Evolutionary conservation across 768 basidiomycete genomes (phyloP).

Genomic region (Pleurotus citrinopileatus): DNA sequence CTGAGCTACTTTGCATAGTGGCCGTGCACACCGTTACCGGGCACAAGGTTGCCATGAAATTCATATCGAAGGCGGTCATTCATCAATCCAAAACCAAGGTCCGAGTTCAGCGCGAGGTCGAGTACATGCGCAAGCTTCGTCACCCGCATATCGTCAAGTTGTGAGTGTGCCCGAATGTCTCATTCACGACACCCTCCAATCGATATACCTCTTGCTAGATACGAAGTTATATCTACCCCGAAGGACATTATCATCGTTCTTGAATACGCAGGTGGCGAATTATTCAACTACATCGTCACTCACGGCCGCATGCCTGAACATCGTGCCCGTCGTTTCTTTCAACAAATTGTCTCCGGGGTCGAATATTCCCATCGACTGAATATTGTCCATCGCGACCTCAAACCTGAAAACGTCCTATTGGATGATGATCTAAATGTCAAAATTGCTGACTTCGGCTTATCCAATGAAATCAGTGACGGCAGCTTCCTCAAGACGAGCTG

Average conservation of each 20-base stretch:
- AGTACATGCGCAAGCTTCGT: slow-evolving; percentile 90
- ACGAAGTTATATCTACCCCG: slow-evolving; percentile 89
- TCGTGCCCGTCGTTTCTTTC: slow-evolving; percentile 92
- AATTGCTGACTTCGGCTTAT: slow-evolving; percentile 98
- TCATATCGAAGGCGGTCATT: slow-evolving; percentile 92
- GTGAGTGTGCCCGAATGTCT: slow-evolving; percentile 40
- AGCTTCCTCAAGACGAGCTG: slow-evolving; percentile 97
- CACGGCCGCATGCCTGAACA: slow-evolving; percentile 88
- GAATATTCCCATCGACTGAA: slow-evolving; percentile 96
- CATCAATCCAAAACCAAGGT: slow-evolving; percentile 89
- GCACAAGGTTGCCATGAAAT: slow-evolving; percentile 97
- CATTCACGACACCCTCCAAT: slow-evolving; percentile 14
- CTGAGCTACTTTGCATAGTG: slow-evolving; percentile 46
- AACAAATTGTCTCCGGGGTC: slow-evolving; percentile 96
- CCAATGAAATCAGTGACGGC: slow-evolving; percentile 94
- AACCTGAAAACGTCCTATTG: slow-evolving; percentile 92
- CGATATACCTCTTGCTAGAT: slow-evolving; percentile 30
- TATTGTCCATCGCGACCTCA: slow-evolving; percentile 97
- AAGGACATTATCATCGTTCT: slow-evolving; percentile 98
- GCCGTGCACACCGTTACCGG: slow-evolving; percentile 93
- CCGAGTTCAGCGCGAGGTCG: slow-evolving; percentile 91
- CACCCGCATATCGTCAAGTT: slow-evolving; percentile 99
- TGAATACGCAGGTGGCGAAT: slow-evolving; percentile 93
- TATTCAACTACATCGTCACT: slow-evolving; percentile 98
- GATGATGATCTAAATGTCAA: slow-evolving; percentile 89